These are phyloP conservation scores for Fusarium sp. DNA, from an alignment of 2,329 filamentous ascomycete species.

Conservation along the genomic window DNA sequence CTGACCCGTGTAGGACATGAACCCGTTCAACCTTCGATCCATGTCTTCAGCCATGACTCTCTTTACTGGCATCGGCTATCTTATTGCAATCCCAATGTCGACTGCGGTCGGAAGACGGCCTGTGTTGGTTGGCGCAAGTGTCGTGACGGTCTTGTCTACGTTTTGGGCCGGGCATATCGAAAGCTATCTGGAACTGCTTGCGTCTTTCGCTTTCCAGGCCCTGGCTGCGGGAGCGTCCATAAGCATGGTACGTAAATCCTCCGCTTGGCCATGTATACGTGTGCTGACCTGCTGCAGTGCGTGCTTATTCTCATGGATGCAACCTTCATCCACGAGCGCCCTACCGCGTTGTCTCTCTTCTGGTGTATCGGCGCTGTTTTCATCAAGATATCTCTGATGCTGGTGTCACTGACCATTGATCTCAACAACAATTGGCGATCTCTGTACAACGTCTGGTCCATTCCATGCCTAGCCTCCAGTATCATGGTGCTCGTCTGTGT, in stretches of 20 bases:
- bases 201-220: slow-evolving; percentile 12
- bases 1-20: slow-evolving; percentile 5
- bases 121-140: slow-evolving; percentile 7
- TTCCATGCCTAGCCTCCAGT: neutral
- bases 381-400: slow-evolving; percentile 14
- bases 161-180: slow-evolving; percentile 19
- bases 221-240: slow-evolving; percentile 9
- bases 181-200: slow-evolving; percentile 12
- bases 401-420: slow-evolving; percentile 9
- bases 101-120: slow-evolving; percentile 30
- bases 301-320: slow-evolving; percentile 25
- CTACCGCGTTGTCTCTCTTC: slow-evolving; percentile 19
- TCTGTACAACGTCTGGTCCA: slow-evolving; percentile 21
- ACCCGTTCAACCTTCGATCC: neutral
- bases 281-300: neutral
- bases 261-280: accelerated
- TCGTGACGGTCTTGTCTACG: slow-evolving; percentile 3
- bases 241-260: slow-evolving; percentile 12
- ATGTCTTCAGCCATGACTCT: slow-evolving; percentile 27
- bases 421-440: slow-evolving; percentile 2
- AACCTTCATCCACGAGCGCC: slow-evolving; percentile 34
- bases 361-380: slow-evolving; percentile 16
- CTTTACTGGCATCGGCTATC: slow-evolving; percentile 18
- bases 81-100: slow-evolving; percentile 23
- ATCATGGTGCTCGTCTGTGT: slow-evolving; percentile 14